Conservation (phyloP, 2,329 filamentous ascomycete genomes). For the Dichotomopilus funicola region DNA sequence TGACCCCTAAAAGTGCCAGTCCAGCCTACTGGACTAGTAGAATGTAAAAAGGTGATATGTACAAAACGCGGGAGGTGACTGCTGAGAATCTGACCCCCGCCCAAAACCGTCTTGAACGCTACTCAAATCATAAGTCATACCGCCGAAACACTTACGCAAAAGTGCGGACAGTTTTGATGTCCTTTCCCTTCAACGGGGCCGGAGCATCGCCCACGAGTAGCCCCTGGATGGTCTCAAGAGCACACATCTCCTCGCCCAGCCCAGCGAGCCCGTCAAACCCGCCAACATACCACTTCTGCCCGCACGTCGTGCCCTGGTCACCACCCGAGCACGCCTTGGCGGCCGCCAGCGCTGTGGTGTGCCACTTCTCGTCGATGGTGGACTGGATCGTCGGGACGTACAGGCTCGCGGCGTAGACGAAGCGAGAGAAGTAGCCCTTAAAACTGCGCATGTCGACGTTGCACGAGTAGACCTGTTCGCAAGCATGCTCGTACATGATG, state of each 20-base stretch:
- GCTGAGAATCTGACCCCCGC: neutral
- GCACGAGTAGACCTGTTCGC: constrained; percentile 52
- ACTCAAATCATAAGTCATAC: neutral
- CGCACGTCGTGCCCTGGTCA: constrained; percentile 46
- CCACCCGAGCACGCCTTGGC: constrained; percentile 51
- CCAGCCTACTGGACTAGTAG: too few relatives aligned
- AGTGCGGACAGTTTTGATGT: constrained; percentile 41
- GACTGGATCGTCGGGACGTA: constrained; percentile 49
- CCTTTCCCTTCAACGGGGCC: constrained; percentile 41
- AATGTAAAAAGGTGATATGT: too few relatives aligned
- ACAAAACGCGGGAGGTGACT: too few relatives aligned
- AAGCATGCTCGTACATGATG: constrained; percentile 61
- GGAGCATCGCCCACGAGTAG: constrained; percentile 40
- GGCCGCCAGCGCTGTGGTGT: constrained; percentile 49
- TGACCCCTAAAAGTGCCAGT: too few relatives aligned
- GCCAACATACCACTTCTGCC: constrained; percentile 56
- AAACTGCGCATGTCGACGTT: constrained; percentile 59
- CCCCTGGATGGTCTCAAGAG: constrained; percentile 57
- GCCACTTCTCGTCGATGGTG: constrained; percentile 43
- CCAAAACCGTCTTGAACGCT: neutral
- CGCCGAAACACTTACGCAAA: constrained; percentile 10
- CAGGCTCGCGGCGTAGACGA: constrained; percentile 53
- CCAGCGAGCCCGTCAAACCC: constrained; percentile 49
- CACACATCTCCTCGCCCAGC: constrained; percentile 59
- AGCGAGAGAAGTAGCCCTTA: constrained; percentile 61